Evolutionary conservation across 345 rosid species (phyloP).

Genomic region (Nephelium lappaceum): DNA sequence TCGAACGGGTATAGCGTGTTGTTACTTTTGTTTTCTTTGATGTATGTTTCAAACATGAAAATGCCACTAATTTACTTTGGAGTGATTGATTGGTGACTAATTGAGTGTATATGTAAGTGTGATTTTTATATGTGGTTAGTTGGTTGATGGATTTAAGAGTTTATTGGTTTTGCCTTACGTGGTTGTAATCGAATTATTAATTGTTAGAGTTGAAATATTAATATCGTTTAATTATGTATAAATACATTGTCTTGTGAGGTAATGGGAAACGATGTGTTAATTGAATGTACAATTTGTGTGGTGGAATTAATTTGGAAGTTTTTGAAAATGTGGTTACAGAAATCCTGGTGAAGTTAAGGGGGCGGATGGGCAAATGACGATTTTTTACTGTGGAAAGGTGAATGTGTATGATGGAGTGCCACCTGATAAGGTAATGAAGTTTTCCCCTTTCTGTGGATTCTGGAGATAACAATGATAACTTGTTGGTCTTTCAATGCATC

Average conservation of each 20-base stretch:
- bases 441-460: constrained; percentile 40
- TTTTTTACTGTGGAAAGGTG: constrained; percentile 91
- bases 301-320: constrained; percentile 7
- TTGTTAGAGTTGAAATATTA: neutral
- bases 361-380: constrained; percentile 73
- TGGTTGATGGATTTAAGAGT: neutral
- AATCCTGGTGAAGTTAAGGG: constrained; percentile 48
- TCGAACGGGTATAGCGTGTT: constrained; percentile 52
- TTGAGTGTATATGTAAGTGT: neutral
- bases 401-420: constrained; percentile 85
- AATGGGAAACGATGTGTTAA: too few species aligned
- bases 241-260: too few species aligned
- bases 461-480: constrained; percentile 37
- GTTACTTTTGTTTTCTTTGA: neutral
- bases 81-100: neutral
- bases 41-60: constrained; percentile 7
- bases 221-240: neutral
- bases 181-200: neutral
- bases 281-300: neutral
- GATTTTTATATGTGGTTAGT: neutral
- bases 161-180: neutral
- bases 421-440: constrained; percentile 74
- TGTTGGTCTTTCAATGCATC: constrained; percentile 45
- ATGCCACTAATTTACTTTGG: neutral
- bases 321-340: constrained; percentile 43